Evolutionary conservation across 1,284 basidiomycete genomes (phyloP).

Genomic region (Fomitopsis palustris): DNA sequence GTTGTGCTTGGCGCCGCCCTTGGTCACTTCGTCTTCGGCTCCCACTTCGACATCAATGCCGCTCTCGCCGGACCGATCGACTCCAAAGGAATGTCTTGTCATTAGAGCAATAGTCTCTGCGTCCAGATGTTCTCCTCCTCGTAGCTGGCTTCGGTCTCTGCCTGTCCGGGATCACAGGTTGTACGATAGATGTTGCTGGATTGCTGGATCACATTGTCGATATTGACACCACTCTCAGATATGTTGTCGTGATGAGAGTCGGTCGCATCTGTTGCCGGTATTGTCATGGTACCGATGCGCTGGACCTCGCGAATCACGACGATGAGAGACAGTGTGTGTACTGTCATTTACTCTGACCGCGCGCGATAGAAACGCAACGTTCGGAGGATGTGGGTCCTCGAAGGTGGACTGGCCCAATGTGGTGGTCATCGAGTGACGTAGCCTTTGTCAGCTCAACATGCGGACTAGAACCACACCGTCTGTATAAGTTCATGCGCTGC

Average conservation of each 20-base stretch:
- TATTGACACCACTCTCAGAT: not conserved
- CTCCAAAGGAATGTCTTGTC: slow-evolving; percentile 58
- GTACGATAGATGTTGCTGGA: not conserved
- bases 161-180: not conserved
- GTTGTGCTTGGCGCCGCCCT: slow-evolving; percentile 68
- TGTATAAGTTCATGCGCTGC: too few relatives aligned
- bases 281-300: not conserved
- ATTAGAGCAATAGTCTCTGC: slow-evolving; percentile 25
- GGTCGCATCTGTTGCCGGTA: not conserved
- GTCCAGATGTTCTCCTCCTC: slow-evolving; percentile 1
- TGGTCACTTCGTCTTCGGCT: slow-evolving; percentile 71
- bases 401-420: too few relatives aligned
- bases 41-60: slow-evolving; percentile 54
- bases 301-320: too few relatives aligned
- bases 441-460: too few relatives aligned
- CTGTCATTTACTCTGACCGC: too few relatives aligned
- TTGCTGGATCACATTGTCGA: not conserved
- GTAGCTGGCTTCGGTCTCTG: not conserved
- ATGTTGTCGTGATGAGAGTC: not conserved
- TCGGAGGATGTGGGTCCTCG: not conserved
- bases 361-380: not conserved
- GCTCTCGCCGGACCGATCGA: slow-evolving; percentile 41
- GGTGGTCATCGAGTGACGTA: too few relatives aligned
- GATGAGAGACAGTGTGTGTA: too few relatives aligned
- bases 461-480: too few relatives aligned